phyloP scores from a whole-genome alignment of 768 basidiomycete species.

The Nevesoporus exiguus region DNA sequence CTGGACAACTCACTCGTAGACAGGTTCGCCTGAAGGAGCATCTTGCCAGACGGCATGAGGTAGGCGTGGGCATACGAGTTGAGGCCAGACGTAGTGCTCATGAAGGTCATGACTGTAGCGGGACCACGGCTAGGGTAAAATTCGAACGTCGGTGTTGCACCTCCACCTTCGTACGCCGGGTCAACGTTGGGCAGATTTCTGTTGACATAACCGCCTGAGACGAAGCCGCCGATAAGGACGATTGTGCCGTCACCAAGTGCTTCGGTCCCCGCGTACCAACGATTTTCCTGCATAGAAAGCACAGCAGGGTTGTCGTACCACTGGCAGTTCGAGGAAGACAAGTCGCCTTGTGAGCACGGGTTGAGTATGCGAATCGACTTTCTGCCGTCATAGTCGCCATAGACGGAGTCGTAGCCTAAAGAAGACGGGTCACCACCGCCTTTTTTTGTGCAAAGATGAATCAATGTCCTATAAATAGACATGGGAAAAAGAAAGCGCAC shows the following conservation, averaged over 20 bases:
- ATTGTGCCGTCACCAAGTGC: slow-evolving; percentile 71
- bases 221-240: slow-evolving; percentile 75
- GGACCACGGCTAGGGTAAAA: slow-evolving; percentile 65
- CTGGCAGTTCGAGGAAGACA: slow-evolving; percentile 47
- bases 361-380: slow-evolving; percentile 76
- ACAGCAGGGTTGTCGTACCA: slow-evolving; percentile 68
- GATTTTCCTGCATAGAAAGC: slow-evolving; percentile 58
- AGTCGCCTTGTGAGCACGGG: slow-evolving; percentile 54
- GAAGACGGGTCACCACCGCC: slow-evolving; percentile 34
- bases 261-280: slow-evolving; percentile 78
- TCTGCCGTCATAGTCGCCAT: slow-evolving; percentile 79
- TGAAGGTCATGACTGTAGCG: slow-evolving; percentile 57
- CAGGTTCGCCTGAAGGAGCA: slow-evolving; percentile 79
- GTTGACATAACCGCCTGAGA: slow-evolving; percentile 73
- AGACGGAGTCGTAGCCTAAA: slow-evolving; percentile 50
- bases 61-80: slow-evolving; percentile 75
- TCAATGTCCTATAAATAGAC: slow-evolving; percentile 29
- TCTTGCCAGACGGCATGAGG: slow-evolving; percentile 68
- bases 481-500: slow-evolving; percentile 10
- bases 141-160: slow-evolving; percentile 76
- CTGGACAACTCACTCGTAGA: slow-evolving; percentile 52
- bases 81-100: slow-evolving; percentile 66
- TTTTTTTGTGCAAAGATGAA: slow-evolving; percentile 13
- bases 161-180: slow-evolving; percentile 55
- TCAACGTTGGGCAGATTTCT: slow-evolving; percentile 64